These are phyloP conservation scores for Boletus fagicola DNA, from an alignment of 768 basidiomycete species.

Conservation along the genomic window DNA sequence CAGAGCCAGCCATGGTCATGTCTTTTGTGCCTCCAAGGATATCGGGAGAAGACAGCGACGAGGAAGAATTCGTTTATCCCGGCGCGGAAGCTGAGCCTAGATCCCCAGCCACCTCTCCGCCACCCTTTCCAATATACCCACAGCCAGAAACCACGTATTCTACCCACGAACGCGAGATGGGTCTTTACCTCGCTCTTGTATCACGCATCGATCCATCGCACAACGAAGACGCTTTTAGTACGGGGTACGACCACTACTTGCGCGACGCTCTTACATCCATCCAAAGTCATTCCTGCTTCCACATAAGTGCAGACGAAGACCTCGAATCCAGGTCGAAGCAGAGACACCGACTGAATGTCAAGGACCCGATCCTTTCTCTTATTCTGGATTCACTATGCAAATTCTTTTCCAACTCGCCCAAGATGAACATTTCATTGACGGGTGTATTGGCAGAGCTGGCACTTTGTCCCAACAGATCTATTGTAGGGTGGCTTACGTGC, in stretches of 20 bases:
- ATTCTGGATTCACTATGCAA: constrained; percentile 67
- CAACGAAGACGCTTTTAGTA: constrained; percentile 71
- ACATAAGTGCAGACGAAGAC: constrained; percentile 42
- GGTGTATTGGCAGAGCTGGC: constrained; percentile 79
- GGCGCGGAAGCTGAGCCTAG: constrained; percentile 24
- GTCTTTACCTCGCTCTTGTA: constrained; percentile 72
- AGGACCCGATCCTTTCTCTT: constrained; percentile 70
- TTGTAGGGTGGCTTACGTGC: constrained; percentile 88
- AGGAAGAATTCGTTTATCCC: constrained; percentile 48
- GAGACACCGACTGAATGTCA: constrained; percentile 76
- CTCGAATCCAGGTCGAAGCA: constrained; percentile 38
- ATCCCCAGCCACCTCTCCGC: constrained; percentile 13
- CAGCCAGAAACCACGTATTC: constrained; percentile 73
- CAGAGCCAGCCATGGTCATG: constrained; percentile 48
- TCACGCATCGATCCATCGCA: constrained; percentile 75
- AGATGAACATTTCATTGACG: constrained; percentile 86
- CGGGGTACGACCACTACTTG: constrained; percentile 82
- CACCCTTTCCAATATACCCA: constrained; percentile 40
- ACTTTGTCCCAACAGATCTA: constrained; percentile 79
- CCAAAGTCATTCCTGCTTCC: constrained; percentile 62
- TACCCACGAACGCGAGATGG: constrained; percentile 85
- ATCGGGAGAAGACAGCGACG: constrained; percentile 48
- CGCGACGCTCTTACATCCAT: constrained; percentile 70
- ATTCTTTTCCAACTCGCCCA: constrained; percentile 85
- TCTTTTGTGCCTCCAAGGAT: constrained; percentile 21